phyloP scores from a whole-genome alignment of 129 eudicot genomes.

The Silybum marianum region DNA sequence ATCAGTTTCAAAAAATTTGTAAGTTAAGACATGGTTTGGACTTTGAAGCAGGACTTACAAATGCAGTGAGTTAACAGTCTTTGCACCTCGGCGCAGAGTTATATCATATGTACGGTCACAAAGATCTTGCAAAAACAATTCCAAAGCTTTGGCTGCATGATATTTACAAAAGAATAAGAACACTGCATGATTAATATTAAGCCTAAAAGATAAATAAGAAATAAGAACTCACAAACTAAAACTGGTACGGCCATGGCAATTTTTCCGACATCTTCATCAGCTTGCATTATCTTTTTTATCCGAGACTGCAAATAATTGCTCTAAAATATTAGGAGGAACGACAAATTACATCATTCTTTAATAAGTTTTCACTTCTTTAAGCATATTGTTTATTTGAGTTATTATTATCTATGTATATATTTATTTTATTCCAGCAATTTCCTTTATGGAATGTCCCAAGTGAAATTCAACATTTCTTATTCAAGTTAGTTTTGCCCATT shows the following conservation, averaged over 20 bases:
- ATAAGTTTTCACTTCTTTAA: background rate
- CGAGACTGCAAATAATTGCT: constrained; percentile 59
- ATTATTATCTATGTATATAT: background rate
- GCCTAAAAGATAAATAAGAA: constrained; percentile 9
- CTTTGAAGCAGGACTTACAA: constrained; percentile 55
- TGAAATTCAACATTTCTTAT: too few species aligned
- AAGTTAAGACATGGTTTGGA: background rate
- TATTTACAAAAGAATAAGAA: constrained; percentile 3
- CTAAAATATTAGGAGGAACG: background rate
- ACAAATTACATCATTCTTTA: constrained; percentile 3
- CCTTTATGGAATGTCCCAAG: too few species aligned
- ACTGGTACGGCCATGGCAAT: constrained; percentile 95
- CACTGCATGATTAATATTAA: background rate
- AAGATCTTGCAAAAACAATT: constrained; percentile 85
- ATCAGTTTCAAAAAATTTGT: background rate
- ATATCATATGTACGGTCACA: constrained; percentile 88
- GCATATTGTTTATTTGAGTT: background rate
- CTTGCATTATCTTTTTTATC: constrained; percentile 89
- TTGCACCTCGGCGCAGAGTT: constrained; percentile 83
- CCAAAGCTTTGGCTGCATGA: constrained; percentile 87
- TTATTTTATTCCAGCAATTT: background rate
- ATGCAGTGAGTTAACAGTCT: constrained; percentile 82
- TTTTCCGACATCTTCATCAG: constrained; percentile 93
- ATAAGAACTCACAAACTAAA: constrained; percentile 70
- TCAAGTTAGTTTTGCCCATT: too few species aligned